phyloP scores from a whole-genome alignment of 495 filamentous ascomycete species.

The Penicillium parvum region DNA sequence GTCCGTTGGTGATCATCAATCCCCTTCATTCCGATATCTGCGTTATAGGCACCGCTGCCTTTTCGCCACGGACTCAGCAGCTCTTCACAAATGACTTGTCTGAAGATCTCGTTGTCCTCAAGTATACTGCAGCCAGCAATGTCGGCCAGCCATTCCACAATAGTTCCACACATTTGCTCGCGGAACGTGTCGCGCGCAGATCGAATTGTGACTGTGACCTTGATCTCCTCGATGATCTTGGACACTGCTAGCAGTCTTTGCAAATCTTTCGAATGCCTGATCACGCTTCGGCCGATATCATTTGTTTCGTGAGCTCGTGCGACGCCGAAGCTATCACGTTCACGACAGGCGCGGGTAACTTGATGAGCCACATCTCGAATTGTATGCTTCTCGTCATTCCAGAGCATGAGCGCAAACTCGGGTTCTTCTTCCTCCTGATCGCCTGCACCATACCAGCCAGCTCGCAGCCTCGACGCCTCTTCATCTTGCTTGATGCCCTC shows the following conservation, averaged over 20 bases:
- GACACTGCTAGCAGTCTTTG: conserved; percentile 67
- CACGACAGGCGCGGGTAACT: conserved; percentile 83
- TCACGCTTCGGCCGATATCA: conserved; percentile 75
- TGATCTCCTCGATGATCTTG: conserved; percentile 86
- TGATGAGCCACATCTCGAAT: conserved; percentile 85
- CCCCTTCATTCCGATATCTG: conserved; percentile 75
- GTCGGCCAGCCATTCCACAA: conserved; percentile 93
- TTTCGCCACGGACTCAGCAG: conserved; percentile 79
- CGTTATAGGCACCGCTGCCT: conserved; percentile 82
- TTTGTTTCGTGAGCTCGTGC: conserved; percentile 82
- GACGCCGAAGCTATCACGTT: conserved; percentile 60
- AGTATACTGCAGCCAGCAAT: conserved; percentile 88
- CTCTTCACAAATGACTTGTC: conserved; percentile 82
- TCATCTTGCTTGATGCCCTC: conserved; percentile 80
- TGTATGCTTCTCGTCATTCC: conserved; percentile 99
- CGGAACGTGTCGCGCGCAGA: conserved; percentile 92
- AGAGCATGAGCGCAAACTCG: conserved; percentile 84
- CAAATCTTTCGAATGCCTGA: conserved; percentile 70
- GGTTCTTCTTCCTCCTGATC: conserved; percentile 52
- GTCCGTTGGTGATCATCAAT: conserved; percentile 80
- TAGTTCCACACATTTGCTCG: conserved; percentile 97
- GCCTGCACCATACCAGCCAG: conserved; percentile 66
- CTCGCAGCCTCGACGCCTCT: conserved; percentile 65
- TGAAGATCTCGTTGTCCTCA: conserved; percentile 71
- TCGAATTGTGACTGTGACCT: conserved; percentile 90